These are phyloP conservation scores for Claviceps sp. DNA, from an alignment of 2,329 filamentous ascomycete genomes.

Conservation along the genomic window DNA sequence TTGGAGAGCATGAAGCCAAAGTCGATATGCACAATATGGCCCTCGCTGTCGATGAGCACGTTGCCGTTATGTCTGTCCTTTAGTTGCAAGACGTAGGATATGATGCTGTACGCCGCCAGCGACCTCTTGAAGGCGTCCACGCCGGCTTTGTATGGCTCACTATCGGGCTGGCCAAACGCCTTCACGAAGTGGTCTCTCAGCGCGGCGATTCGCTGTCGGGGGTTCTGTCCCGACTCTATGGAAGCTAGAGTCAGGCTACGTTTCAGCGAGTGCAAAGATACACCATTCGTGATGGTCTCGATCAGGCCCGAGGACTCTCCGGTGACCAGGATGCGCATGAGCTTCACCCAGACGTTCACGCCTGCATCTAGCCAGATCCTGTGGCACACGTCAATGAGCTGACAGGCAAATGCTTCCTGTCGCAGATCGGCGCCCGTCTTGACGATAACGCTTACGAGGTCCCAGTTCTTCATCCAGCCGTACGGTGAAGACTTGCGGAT, in stretches of 20 bases:
- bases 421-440: conserved; percentile 74
- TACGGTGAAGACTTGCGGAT: conserved; percentile 75
- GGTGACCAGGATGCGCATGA: conserved; percentile 77
- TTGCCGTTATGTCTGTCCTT: conserved; percentile 84
- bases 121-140: conserved; percentile 69
- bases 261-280: conserved; percentile 77
- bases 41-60: conserved; percentile 72
- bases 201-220: conserved; percentile 62
- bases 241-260: conserved; percentile 65
- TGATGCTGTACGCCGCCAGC: conserved; percentile 75
- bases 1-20: conserved; percentile 87
- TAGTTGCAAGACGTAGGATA: conserved; percentile 70
- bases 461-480: conserved; percentile 85
- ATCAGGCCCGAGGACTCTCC: conserved; percentile 75
- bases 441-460: conserved; percentile 74
- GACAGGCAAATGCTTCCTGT: conserved; percentile 78
- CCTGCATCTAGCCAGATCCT: conserved; percentile 68
- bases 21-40: conserved; percentile 79
- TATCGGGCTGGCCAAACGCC: conserved; percentile 58
- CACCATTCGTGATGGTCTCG: conserved; percentile 79
- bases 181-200: conserved; percentile 73
- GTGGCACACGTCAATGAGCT: conserved; percentile 68
- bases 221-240: conserved; percentile 60
- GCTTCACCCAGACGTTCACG: conserved; percentile 74
- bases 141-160: conserved; percentile 55